Percentiles rank a stretch among this genome's conserved stretches.
Conservation (phyloP, 2,329 filamentous ascomycete genomes). For the Metarhizium rileyi region DNA sequence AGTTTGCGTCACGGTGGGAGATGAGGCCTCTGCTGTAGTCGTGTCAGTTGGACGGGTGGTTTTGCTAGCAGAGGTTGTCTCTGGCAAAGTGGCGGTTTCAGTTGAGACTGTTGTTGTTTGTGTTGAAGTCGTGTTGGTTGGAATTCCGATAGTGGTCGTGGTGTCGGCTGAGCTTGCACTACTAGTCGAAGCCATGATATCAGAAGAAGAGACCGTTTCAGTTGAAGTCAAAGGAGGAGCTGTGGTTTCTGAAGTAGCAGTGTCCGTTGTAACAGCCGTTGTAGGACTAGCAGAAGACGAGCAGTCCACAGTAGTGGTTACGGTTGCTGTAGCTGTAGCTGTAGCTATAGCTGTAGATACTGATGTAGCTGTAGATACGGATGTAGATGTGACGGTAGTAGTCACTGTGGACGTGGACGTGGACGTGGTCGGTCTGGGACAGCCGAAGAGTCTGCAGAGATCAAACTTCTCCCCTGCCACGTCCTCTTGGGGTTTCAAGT, state of each 20-base stretch:
- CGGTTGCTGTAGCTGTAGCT: neutral
- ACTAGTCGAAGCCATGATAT: neutral
- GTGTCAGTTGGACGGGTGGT: neutral
- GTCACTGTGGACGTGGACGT: neutral
- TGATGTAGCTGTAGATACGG: neutral
- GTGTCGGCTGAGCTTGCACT: neutral
- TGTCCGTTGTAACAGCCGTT: neutral
- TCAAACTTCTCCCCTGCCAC: neutral
- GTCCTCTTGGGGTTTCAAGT: neutral
- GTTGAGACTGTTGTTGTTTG: neutral
- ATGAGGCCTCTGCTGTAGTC: neutral
- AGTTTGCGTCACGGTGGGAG: neutral
- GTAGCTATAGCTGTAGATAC: neutral
- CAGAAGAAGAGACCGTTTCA: too few relatives aligned
- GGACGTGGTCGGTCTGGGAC: neutral
- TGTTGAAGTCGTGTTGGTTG: neutral
- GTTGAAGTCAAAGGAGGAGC: neutral
- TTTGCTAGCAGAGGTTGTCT: neutral
- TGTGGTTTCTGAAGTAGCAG: neutral
- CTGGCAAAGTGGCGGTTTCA: neutral
- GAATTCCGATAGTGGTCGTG: neutral
- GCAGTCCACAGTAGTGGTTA: neutral
- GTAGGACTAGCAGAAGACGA: neutral
- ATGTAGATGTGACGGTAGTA: neutral
- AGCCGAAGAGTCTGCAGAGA: neutral